A percentile compares a stretch with the other conserved stretches of the same genome.
Evolutionary conservation across 345 rosid genomes (phyloP).

Genomic region (Gynandropsis gynandra): DNA sequence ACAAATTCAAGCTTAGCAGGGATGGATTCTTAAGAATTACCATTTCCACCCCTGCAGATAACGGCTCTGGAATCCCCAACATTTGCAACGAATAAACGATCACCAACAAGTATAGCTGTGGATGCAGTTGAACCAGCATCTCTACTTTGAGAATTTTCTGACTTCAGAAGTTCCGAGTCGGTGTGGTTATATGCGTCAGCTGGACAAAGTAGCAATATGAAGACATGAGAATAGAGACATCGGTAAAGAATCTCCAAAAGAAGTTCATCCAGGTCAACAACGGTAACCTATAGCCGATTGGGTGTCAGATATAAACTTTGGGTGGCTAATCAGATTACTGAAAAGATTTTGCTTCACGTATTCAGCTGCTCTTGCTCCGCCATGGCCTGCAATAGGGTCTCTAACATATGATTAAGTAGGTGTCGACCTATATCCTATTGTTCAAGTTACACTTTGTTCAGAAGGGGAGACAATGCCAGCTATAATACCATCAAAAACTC

Average conservation of each 20-base stretch:
- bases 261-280: not conserved
- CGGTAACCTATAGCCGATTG: conserved; percentile 80
- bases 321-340: conserved; percentile 85
- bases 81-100: conserved; percentile 85
- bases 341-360: conserved; percentile 90
- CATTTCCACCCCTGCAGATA: conserved; percentile 82
- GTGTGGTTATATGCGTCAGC: conserved; percentile 89
- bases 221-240: conserved; percentile 13
- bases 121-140: conserved; percentile 99
- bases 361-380: conserved; percentile 98
- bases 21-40: conserved; percentile 27
- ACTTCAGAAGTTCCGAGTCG: conserved; percentile 82
- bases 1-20: not conserved
- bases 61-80: conserved; percentile 99
- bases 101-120: conserved; percentile 84
- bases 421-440: not conserved
- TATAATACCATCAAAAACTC: conserved; percentile 88
- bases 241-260: conserved; percentile 8
- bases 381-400: conserved; percentile 58
- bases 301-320: conserved; percentile 87
- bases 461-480: conserved; percentile 11
- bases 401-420: not conserved
- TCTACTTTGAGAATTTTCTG: conserved; percentile 75
- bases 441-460: not conserved
- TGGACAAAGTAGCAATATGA: conserved; percentile 22